A percentile compares a stretch with the other conserved stretches of the same genome.
Conservation (phyloP, 179 eudicot species). For the Spinacia oleracea region DNA sequence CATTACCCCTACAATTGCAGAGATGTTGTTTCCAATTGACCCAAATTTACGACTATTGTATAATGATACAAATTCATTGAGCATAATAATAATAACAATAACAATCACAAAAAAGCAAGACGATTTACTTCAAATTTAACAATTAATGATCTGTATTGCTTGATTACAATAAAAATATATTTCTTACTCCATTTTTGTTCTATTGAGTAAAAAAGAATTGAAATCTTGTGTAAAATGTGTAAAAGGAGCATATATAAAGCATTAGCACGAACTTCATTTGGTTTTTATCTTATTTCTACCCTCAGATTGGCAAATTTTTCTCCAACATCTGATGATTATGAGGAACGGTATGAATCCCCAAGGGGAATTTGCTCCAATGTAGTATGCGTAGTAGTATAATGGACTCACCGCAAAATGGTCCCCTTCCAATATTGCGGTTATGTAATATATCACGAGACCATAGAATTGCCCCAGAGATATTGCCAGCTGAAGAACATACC, state of each 20-base stretch:
- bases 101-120: too few relatives aligned
- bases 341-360: constrained; percentile 77
- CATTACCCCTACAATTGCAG: too few relatives aligned
- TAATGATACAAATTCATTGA: too few relatives aligned
- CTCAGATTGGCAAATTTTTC: constrained; percentile 68
- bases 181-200: background rate
- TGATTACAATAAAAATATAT: too few relatives aligned
- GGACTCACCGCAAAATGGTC: constrained; percentile 60
- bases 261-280: constrained; percentile 26
- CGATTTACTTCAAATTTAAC: too few relatives aligned
- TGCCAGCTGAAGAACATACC: constrained; percentile 70
- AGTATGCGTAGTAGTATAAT: constrained; percentile 70
- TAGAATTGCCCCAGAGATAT: constrained; percentile 83
- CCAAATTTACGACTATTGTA: too few relatives aligned
- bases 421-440: constrained; percentile 74
- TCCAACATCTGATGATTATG: constrained; percentile 74
- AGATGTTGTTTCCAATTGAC: too few relatives aligned
- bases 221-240: background rate
- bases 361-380: constrained; percentile 55
- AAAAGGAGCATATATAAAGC: background rate
- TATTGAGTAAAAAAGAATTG: background rate
- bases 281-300: constrained; percentile 52
- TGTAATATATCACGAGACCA: constrained; percentile 69
- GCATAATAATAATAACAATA: too few relatives aligned
- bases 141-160: background rate